Base-by-base conservation (phyloP, 2,329 filamentous ascomycete genomes). In the Colletotrichum godetiae region DNA sequence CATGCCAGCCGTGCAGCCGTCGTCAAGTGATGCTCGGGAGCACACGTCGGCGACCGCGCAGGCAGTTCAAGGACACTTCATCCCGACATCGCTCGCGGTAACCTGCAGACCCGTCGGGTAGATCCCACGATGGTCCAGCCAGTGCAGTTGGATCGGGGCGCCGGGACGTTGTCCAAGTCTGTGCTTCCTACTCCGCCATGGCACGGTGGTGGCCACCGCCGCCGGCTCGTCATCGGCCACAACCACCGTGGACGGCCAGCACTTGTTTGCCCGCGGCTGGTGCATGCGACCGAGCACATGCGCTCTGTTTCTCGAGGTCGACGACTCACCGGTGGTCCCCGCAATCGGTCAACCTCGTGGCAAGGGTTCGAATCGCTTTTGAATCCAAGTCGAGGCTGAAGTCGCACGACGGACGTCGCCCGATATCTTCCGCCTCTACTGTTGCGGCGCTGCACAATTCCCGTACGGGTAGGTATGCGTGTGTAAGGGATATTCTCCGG, bases 401-500 rank as follows among this genome's bases (percentile, higher is more conserved):
- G 63, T 49, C 49, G 63, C 68, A 67, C 56, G 31, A 53, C 63
- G 56, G 56, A 71, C 63, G 46, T 71, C 57, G 33, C 52, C 52
- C 65, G 68, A 42, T n/a, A 31, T 29, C 52, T 59, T 37, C 35
- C 49, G 33, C 10, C 49, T 37, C 8, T 37, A 4, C 61, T 13
- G 15, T 64, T 64, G 27, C 27, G 53, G 46, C 11, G 29, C 31
- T 62, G 58, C 15, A 35, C 42, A 29, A 57, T 49, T 67, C 24
- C 68, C 35, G 33, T 57, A 42, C 37, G 37, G 37, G 19, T 42
- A 62, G 37, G 15, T 42, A 62, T 72, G 68, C 22, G 22, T 57
- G n/a, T 35, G 27, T 31, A 37, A 13, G 35, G n/a, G 33, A 29
- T 59, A 71, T 73, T 71, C 71, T 71, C 67, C 67, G 67, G 49